phyloP scores from a whole-genome alignment of 805 yeast species.

The Spathaspora girioi region DNA sequence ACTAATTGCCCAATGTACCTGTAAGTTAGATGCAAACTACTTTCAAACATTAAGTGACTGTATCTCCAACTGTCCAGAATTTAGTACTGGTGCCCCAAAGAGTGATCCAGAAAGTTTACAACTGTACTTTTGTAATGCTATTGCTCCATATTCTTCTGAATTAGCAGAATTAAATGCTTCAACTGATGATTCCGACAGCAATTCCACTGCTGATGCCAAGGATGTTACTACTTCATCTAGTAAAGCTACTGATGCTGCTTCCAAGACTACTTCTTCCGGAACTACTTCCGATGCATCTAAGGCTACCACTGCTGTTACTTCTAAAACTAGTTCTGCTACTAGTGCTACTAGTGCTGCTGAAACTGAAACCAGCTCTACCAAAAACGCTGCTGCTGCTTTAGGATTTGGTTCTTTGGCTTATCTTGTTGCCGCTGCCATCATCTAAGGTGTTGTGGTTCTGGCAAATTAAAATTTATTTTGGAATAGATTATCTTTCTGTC shows the following conservation, averaged over 20 bases:
- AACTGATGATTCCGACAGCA: background rate
- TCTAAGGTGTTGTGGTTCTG: background rate
- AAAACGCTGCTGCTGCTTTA: slow-evolving; percentile 1
- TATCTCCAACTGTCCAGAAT: background rate
- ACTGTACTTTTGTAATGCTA: slow-evolving; percentile 1
- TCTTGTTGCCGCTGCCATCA: slow-evolving; percentile 1
- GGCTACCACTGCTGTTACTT: background rate
- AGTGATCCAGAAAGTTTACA: background rate
- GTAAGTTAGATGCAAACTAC: slow-evolving; percentile 1
- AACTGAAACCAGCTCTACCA: background rate
- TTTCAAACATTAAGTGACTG: slow-evolving; percentile 1
- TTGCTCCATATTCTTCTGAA: background rate
- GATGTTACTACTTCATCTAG: background rate
- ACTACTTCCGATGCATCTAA: background rate
- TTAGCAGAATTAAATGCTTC: too few relatives aligned
- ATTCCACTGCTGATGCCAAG: background rate
- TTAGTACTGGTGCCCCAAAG: slow-evolving; percentile 1
- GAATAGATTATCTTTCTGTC: background rate
- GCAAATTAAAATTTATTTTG: background rate
- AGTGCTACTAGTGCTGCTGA: background rate
- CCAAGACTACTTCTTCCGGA: background rate
- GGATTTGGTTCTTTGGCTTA: slow-evolving; percentile 1
- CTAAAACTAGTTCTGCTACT: background rate
- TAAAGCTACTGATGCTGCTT: too few relatives aligned
- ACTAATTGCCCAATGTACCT: background rate